Base-by-base conservation (phyloP, 2,329 filamentous ascomycete genomes). In the Cryoendolithus antarcticus region DNA sequence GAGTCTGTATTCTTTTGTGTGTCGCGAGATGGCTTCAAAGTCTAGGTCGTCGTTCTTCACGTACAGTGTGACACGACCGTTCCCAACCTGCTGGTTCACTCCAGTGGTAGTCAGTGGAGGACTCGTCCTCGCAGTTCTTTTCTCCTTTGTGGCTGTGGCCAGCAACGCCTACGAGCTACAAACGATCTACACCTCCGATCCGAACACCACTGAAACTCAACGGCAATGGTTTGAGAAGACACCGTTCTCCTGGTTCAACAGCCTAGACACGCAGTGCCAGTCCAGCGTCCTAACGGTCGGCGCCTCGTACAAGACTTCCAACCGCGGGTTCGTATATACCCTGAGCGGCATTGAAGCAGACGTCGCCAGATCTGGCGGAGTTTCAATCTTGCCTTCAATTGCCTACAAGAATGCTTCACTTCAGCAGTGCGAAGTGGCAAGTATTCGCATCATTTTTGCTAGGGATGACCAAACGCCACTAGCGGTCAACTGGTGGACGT, bases 111-210 rank as follows among this genome's bases (percentile, higher is more conserved):
- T 39, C 4, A 28, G 12, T 11, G 37, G 37, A 9, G 31, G 37
- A 6, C 7, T 13, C 9, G 11, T 38, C 3, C 11, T 38, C 6
- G 30, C 34, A 11, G 21, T 32, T 6, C 30, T 38, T 5, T 34
- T 34, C 9, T 29, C 37, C 3, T 38, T 38, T 13, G 9, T 38
- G 15, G 37, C 37, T 6, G 31, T 38, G 10, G 37, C 37, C 4
- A 27, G 37, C 4, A 38, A 38, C 9, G 37, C 30, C 7, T 38
- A 38, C 21, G 21, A 38, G 31, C 21, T 38, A 10, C 12, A 33
- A 6, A 7, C 37, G 4, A 33, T 28, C n/a, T 38, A 38, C 6
- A 38, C 37, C 5, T 29, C 30, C 9, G 37, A 38, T 5, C 21
- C 30, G 2, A 38, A 38, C 9, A 30, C 37, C 30, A 38, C 37